Base-by-base conservation (phyloP, 2,329 filamentous ascomycete genomes). In the Cercospora zeina region DNA sequence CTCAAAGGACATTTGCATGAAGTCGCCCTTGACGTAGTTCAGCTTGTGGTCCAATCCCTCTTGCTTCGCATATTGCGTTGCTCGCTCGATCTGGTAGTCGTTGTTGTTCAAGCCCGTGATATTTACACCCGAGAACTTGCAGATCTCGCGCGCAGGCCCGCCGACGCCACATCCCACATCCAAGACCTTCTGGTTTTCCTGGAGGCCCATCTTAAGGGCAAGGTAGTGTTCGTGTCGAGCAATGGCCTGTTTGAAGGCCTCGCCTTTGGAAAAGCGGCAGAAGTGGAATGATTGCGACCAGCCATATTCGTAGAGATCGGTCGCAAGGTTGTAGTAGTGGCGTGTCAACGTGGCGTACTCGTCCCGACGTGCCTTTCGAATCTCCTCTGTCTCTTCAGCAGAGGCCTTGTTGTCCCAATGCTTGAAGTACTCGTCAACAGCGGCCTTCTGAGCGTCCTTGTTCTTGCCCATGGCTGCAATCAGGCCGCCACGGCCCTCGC, bases 201-300 rank as follows among this genome's bases (percentile, higher is more conserved):
- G 86, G 74, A 99, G 87, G 67, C 88, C 87, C 77, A 97, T 96
- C 77, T 87, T 86, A 78, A 93, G 87, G 51, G 95, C 95, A 31
- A 99, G 89, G 81, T 96, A 97, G 83, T 99, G 95, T 81, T 99
- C 95, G 75, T 99, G 95, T 62, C 95, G 89, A 68, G 93, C 91
- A 78, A 97, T 93, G 65, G 93, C 93, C 79, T 96, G 90, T 77
- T 86, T 82, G 81, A 97, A 97, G 57, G 87, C 82, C 81, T 99
- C 95, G 74, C 89, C 89, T 70, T 87, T 81, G 59, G 91, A 89
- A 79, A 93, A 97, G 67, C 93, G 91, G 81, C 91, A 96, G 84
- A 99, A 97, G 80, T 99, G 93, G 85, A 99, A 99, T 54, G 89
- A 93, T 73, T 92, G 88, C 65, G 91, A 91, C 93, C 95, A 99